Base-by-base conservation (phyloP, 768 basidiomycete genomes). In the Amanita muscaria region DNA sequence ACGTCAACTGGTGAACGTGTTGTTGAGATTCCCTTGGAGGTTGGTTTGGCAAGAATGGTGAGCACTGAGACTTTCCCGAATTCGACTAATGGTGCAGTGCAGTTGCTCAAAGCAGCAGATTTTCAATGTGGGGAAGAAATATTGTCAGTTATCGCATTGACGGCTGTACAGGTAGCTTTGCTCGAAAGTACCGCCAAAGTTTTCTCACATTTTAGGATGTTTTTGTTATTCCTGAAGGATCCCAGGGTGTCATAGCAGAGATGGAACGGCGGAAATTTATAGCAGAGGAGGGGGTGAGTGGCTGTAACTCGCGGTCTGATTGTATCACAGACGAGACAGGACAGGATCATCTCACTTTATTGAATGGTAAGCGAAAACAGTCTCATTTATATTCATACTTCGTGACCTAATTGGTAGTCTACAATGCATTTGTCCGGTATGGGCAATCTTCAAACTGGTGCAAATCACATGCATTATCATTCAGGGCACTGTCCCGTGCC, bases 181-280 rank as follows among this genome's bases (percentile, higher is more conserved):
- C 25, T 41, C 16, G 3, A 4, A 27, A 36, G 15, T n/a, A 4
- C 35, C 18, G 11, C 32, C 32, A 19, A 10, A n/a, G 19, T 42
- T 19, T 3, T 27, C 24, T 36, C 7, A 44, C 19, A 35, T 16
- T 44, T 45, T 49, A 96, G 89, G 91, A 97, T 54, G 80, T 84
- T 2, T 99, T 99, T 59, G 62, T 93, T 19, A 88, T 88, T 44
- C 83, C 86, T 3, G 88, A 91, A 2, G 92, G 91, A 4, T 79
- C 84, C 6, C 73, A 77, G 4, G 89, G 89, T 10, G 89, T 90
- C 1, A 59, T 90, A 24, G 91, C 87, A 3, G 94, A 98, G 61
- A 67, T 98, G 11, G 93, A 98, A 61, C 73, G 91, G 40, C 68
- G 96, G 46, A 98, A 98, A 59, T 98, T 98, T 55, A 98, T 91